Conservation (phyloP, 148 eudicot species). For the Chenopodium formosanum region DNA sequence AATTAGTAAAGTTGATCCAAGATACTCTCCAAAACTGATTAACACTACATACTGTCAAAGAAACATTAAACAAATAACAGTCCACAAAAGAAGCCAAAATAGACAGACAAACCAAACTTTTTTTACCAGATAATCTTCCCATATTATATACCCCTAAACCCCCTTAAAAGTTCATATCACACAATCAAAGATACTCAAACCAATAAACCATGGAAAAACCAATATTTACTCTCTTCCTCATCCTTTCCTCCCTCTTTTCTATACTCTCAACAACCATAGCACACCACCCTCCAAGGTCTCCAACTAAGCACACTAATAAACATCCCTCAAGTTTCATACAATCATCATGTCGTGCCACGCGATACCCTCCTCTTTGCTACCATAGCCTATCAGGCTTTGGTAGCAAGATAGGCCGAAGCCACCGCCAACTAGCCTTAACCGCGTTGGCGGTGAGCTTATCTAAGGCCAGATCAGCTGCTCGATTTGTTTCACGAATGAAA, state of each 20-base stretch:
- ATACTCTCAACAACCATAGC: conserved; percentile 12
- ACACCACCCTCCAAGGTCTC: neutral
- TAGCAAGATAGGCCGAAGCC: conserved; percentile 36
- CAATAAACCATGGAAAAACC: conserved; percentile 18
- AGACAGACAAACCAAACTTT: conserved; percentile 14
- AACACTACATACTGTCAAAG: neutral
- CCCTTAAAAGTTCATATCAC: neutral
- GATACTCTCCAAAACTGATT: too few relatives aligned
- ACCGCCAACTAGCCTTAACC: conserved; percentile 44
- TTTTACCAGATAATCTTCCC: neutral
- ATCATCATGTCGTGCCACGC: conserved; percentile 58
- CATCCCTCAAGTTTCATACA: conserved; percentile 44
- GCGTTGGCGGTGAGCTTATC: conserved; percentile 54
- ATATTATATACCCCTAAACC: neutral
- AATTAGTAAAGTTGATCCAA: neutral
- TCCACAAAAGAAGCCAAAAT: neutral
- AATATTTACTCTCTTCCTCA: neutral
- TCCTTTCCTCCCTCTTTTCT: neutral
- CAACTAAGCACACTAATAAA: neutral
- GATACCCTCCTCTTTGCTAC: conserved; percentile 60
- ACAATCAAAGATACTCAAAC: neutral
- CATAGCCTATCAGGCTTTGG: conserved; percentile 48
- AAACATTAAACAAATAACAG: neutral
- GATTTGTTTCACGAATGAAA: conserved; percentile 32
- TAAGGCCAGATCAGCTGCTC: conserved; percentile 37